These are phyloP conservation scores for Aurantiochytrium sp. DNA, from an alignment of 108 stramenopile species.

Conservation along the genomic window DNA sequence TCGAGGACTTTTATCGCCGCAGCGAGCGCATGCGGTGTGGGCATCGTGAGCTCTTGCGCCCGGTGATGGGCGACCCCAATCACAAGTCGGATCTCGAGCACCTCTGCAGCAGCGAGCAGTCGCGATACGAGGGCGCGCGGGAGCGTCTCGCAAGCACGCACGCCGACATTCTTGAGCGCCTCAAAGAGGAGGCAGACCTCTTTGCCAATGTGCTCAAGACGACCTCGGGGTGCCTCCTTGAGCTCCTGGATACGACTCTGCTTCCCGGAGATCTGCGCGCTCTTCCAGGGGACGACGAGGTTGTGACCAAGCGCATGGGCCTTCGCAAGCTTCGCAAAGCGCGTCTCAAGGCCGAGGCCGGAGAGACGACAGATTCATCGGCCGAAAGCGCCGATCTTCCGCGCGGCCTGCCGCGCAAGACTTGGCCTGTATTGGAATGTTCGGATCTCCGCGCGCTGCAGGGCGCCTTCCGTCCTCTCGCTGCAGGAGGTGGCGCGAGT, in stretches of 20 bases:
- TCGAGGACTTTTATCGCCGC: background rate
- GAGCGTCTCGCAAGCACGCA: background rate
- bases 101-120: background rate
- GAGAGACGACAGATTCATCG: background rate
- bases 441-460: background rate
- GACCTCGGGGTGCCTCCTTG: background rate
- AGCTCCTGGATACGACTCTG: background rate
- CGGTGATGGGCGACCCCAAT: background rate
- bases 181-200: background rate
- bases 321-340: background rate
- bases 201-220: background rate
- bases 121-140: background rate
- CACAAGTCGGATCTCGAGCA: background rate
- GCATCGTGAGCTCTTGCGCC: background rate
- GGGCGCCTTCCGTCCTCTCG: background rate
- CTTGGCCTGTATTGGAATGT: background rate
- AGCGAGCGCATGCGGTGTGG: background rate
- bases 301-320: slow-evolving; percentile 18
- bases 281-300: background rate
- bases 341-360: background rate
- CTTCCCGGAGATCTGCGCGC: background rate
- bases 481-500: background rate
- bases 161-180: background rate
- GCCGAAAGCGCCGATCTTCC: too few relatives aligned
- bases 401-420: background rate